Conservation (phyloP, 345 rosid species). For the Cochlearia excelsa region DNA sequence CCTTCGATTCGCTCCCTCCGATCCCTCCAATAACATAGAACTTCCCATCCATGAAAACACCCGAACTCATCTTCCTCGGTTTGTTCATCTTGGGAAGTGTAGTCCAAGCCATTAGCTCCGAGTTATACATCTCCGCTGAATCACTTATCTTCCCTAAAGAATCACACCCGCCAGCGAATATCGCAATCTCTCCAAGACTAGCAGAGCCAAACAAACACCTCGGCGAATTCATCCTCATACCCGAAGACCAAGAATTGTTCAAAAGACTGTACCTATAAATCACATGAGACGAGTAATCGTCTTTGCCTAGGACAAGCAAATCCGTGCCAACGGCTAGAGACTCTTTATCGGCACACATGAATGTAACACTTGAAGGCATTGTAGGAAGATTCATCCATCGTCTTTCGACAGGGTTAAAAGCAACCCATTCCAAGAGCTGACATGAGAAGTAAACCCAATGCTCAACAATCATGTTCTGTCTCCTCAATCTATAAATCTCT, state of each 20-base stretch:
- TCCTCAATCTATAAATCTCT: constrained; percentile 49
- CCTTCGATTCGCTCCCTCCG: constrained; percentile 30
- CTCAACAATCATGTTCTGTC: constrained; percentile 40
- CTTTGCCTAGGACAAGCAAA: constrained; percentile 59
- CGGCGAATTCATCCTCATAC: constrained; percentile 39
- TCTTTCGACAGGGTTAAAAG: constrained; percentile 54
- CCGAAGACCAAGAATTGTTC: constrained; percentile 48
- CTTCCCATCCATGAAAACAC: constrained; percentile 75
- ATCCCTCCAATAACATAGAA: constrained; percentile 52
- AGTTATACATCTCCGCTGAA: constrained; percentile 68
- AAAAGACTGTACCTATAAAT: constrained; percentile 49
- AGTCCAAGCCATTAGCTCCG: constrained; percentile 50
- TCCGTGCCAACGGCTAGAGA: constrained; percentile 63
- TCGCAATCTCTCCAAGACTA: constrained; percentile 56
- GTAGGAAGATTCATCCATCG: constrained; percentile 67
- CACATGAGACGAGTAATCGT: constrained; percentile 28
- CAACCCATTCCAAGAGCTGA: constrained; percentile 65
- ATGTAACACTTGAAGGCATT: constrained; percentile 48
- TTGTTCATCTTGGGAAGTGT: constrained; percentile 58
- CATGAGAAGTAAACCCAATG: constrained; percentile 90
- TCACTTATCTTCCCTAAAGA: constrained; percentile 38
- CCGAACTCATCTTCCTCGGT: constrained; percentile 75
- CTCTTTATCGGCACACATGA: constrained; percentile 54
- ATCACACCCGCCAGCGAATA: constrained; percentile 79
- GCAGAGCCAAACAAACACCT: constrained; percentile 44